phyloP scores from a whole-genome alignment of 257 asterid genomes.

The Verbena officinalis region DNA sequence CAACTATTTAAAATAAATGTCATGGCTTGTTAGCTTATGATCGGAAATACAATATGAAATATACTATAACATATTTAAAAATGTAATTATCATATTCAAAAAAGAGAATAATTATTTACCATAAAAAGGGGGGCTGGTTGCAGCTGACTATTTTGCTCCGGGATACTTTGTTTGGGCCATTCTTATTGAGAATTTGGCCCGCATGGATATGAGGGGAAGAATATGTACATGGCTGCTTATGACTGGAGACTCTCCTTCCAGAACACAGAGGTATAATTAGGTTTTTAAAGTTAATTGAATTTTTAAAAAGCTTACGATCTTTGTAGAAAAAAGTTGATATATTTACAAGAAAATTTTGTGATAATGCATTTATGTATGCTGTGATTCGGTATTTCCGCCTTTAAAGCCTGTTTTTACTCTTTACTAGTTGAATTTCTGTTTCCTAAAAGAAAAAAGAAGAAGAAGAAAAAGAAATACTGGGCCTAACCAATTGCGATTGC shows the following conservation, averaged over 20 bases:
- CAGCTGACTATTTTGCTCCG: slow-evolving; percentile 92
- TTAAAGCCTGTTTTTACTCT: too few relatives aligned
- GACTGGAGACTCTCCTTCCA: slow-evolving; percentile 95
- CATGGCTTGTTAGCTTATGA: not conserved
- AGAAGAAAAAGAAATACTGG: too few relatives aligned
- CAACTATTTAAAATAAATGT: not conserved
- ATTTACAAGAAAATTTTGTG: too few relatives aligned
- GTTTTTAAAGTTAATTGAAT: not conserved
- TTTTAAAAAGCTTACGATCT: too few relatives aligned
- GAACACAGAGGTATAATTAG: slow-evolving; percentile 71
- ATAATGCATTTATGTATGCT: too few relatives aligned
- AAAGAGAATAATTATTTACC: not conserved
- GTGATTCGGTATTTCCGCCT: too few relatives aligned
- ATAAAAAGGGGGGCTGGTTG: slow-evolving; percentile 56
- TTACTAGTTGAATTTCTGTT: too few relatives aligned
- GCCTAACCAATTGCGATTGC: too few relatives aligned
- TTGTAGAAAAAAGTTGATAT: too few relatives aligned
- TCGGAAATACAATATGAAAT: too few relatives aligned
- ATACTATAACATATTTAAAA: not conserved
- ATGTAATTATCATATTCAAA: not conserved
- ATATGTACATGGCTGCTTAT: slow-evolving; percentile 91
- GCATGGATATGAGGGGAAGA: slow-evolving; percentile 90
- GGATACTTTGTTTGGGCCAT: slow-evolving; percentile 95
- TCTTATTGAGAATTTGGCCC: slow-evolving; percentile 87
- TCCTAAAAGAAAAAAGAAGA: too few relatives aligned